Evolutionary conservation across 192 early-diverging fungal genomes (phyloP).

Genomic region (Piromyces sp.): DNA sequence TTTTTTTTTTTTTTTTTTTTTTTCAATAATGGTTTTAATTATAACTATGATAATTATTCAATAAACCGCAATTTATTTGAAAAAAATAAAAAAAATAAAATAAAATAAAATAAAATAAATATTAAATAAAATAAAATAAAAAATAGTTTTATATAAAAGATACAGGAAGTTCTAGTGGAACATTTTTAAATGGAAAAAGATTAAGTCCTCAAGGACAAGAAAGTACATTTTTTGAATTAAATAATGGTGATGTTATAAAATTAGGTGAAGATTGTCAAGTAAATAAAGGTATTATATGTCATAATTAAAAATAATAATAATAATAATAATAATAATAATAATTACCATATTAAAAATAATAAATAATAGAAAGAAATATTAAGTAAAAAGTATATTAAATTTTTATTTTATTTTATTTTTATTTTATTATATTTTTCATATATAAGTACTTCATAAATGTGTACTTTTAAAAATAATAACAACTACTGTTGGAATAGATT

Average conservation of each 20-base stretch:
- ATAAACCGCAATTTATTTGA: too few species aligned
- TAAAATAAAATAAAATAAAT: not conserved
- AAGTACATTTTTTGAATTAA: conserved; percentile 16
- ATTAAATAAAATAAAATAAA: not conserved
- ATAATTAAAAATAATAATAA: too few species aligned
- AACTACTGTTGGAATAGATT: not conserved
- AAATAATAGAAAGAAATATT: too few species aligned
- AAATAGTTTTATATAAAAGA: conserved; percentile 78
- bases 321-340: too few species aligned
- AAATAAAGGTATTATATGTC: not conserved
- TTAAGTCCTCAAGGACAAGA: conserved; percentile 75
- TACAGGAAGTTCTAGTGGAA: conserved; percentile 90
- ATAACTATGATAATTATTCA: too few species aligned
- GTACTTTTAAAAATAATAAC: not conserved
- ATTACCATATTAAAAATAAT: too few species aligned
- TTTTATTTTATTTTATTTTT: too few species aligned
- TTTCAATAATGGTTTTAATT: too few species aligned
- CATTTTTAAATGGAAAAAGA: conserved; percentile 87
- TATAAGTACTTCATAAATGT: not conserved
- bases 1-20: too few species aligned
- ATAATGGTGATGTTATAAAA: not conserved
- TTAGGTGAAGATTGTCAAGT: not conserved
- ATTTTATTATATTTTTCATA: too few species aligned
- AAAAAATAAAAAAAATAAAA: too few species aligned
- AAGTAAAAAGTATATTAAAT: too few species aligned